Conservation (phyloP, 805 yeast species). For the Hanseniaspora pseudoguilliermondii region DNA sequence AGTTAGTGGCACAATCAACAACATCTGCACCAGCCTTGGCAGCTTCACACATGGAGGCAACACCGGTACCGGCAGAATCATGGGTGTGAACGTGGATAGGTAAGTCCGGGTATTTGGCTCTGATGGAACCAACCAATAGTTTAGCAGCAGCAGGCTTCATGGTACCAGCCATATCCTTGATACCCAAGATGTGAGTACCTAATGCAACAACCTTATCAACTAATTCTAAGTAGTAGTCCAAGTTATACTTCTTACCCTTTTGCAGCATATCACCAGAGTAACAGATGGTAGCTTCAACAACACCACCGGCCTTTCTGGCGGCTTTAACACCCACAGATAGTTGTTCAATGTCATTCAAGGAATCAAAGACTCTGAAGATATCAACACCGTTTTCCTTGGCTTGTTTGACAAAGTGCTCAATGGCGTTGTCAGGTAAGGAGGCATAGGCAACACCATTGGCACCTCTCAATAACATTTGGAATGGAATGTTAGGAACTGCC, state of each 20-base stretch:
- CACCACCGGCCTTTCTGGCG: slow-evolving; percentile 96
- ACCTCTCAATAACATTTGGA: slow-evolving; percentile 98
- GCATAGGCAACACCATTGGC: slow-evolving; percentile 99
- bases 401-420: slow-evolving; percentile 89
- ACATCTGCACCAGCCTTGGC: slow-evolving; percentile 96
- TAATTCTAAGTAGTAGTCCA: slow-evolving; percentile 72
- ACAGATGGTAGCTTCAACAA: slow-evolving; percentile 95
- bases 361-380: slow-evolving; percentile 94
- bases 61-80: slow-evolving; percentile 99
- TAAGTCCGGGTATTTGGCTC: slow-evolving; percentile 78
- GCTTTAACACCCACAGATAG: slow-evolving; percentile 96
- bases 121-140: slow-evolving; percentile 61
- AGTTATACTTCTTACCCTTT: slow-evolving; percentile 90
- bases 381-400: slow-evolving; percentile 96
- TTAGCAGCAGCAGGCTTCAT: slow-evolving; percentile 90
- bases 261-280: slow-evolving; percentile 98
- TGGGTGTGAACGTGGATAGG: slow-evolving; percentile 98
- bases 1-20: slow-evolving; percentile 93
- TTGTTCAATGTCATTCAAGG: slow-evolving; percentile 92
- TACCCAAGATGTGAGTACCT: slow-evolving; percentile 96
- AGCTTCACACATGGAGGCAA: slow-evolving; percentile 88
- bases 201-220: slow-evolving; percentile 73
- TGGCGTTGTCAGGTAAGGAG: slow-evolving; percentile 95
- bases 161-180: slow-evolving; percentile 99
- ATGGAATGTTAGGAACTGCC: slow-evolving; percentile 94